Base-by-base conservation (phyloP, 148 eudicot species). In the Silene latifolia region DNA sequence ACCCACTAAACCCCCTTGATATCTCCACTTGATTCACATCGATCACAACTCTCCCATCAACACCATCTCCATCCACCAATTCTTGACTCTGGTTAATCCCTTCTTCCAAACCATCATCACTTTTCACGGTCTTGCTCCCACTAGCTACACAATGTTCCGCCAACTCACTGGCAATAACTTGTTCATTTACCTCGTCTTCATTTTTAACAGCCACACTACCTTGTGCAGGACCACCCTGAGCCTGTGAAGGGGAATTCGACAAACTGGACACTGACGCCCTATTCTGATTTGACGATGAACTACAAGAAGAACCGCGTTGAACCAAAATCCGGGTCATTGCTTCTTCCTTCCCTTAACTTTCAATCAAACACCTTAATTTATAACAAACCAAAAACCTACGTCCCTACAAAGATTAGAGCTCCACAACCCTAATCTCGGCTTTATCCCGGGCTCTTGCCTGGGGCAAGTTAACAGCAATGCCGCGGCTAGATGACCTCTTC, bases 311-410 rank as follows among this genome's bases (percentile, higher is more conserved):
- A 79, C 97, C 97, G 27, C 99, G 88, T 57, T 89, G 97, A 77
- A 95, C 97, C 79, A 90, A 81, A 76, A 95, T 88, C 66, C 99
- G 84, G 46, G 99, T 95, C 99, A 95, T 95, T 18, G 20, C 48
- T 78, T 10, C 67, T 56, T 48, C 13, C 59, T 57, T 64, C 53
- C 25, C 47, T 76, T 60, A 63, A 57, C 29, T 53, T 4, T 24
- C 59, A 80, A 76, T 23, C 67, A 51, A 51, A 51, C 56, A 51
- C 56, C 56, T 51, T 51, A 14, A 12, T 51, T 51, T 51, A 51
- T 13, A 48, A 51, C 14, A 51, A 51, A 51, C 70, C 44, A 67
- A 56, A 21, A 44, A 58, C 44, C 48, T 59, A 77, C 13, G 29
- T 58, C 9, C 47, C 67, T 54, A 44, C 86, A 76, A 66, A 86